A percentile compares a stretch with the other conserved stretches of the same genome.
Conservation (phyloP, 163 green algal genomes). For the Prototheca cutis region DNA sequence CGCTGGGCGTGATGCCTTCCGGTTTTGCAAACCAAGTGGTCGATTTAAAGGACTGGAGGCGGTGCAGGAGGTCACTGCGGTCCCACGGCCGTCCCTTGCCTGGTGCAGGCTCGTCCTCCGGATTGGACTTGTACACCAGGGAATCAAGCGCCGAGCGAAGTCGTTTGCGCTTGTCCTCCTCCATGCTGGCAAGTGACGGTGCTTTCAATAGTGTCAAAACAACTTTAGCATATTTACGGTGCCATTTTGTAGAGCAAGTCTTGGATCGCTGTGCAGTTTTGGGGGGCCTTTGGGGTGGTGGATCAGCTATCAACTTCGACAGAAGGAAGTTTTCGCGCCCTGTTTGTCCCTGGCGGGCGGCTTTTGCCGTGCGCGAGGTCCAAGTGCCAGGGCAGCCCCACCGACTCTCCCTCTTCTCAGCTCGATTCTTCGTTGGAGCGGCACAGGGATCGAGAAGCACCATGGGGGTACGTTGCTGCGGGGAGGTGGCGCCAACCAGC, state of each 20-base stretch:
- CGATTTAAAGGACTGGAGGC: constrained; percentile 37
- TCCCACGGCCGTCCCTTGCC: constrained; percentile 33
- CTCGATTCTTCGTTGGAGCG: neutral
- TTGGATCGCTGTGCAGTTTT: too few relatives aligned
- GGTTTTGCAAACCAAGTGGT: constrained; percentile 51
- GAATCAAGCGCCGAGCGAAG: constrained; percentile 22
- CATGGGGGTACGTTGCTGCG: neutral
- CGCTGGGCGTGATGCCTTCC: constrained; percentile 13
- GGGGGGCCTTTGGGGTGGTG: too few relatives aligned
- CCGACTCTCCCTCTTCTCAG: neutral
- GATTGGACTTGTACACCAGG: constrained; percentile 21
- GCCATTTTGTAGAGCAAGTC: too few relatives aligned
- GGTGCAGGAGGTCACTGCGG: constrained; percentile 30
- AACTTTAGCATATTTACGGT: too few relatives aligned
- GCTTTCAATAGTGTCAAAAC: too few relatives aligned
- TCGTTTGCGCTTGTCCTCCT: constrained; percentile 1
- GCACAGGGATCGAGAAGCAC: neutral
- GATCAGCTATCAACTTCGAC: neutral
- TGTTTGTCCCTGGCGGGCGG: neutral
- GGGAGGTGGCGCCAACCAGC: too few relatives aligned
- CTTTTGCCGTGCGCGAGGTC: too few relatives aligned
- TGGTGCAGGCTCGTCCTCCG: neutral
- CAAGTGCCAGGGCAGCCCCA: neutral
- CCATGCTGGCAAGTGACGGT: too few relatives aligned
- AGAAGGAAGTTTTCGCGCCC: too few relatives aligned